Conservation (phyloP, 352 stramenopile genomes). For the Pythium chondricola region DNA sequence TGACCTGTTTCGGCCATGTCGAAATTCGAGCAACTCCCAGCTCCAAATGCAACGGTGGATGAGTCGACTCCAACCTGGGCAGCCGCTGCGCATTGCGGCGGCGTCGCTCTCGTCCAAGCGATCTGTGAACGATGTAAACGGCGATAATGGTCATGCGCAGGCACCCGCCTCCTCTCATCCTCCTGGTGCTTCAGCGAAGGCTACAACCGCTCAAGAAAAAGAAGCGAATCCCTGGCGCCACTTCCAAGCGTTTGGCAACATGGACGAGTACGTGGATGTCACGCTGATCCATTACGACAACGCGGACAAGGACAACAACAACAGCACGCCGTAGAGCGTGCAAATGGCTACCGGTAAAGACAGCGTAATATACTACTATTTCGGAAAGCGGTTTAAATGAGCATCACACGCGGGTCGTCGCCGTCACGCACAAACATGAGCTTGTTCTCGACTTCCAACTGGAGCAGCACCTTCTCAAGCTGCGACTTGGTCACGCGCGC, state of each 20-base stretch:
- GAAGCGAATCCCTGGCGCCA: slow-evolving; percentile 35
- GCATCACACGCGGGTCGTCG: slow-evolving; percentile 76
- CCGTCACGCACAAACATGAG: slow-evolving; percentile 86
- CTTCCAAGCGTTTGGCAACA: slow-evolving; percentile 54
- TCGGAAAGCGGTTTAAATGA: slow-evolving; percentile 64
- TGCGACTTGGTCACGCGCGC: slow-evolving; percentile 34
- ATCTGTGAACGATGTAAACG: too few relatives aligned
- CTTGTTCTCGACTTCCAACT: slow-evolving; percentile 85
- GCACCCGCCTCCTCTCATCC: too few relatives aligned
- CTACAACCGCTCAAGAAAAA: too few relatives aligned
- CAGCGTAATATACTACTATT: slow-evolving; percentile 18
- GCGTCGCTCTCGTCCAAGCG: too few relatives aligned
- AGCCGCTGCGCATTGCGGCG: neutral
- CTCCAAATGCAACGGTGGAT: neutral
- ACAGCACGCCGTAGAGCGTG: neutral
- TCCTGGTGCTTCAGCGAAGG: too few relatives aligned
- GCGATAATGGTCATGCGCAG: neutral
- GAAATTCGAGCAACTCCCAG: neutral
- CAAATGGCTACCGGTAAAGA: too few relatives aligned
- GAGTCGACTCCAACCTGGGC: neutral
- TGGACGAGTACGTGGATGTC: slow-evolving; percentile 66
- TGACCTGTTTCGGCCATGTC: neutral
- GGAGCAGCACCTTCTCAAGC: slow-evolving; percentile 61
- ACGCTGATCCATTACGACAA: slow-evolving; percentile 69
- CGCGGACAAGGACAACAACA: neutral